Evolutionary conservation across 2,329 filamentous ascomycete species (phyloP).

Genomic region (Phialophora macrospora): DNA sequence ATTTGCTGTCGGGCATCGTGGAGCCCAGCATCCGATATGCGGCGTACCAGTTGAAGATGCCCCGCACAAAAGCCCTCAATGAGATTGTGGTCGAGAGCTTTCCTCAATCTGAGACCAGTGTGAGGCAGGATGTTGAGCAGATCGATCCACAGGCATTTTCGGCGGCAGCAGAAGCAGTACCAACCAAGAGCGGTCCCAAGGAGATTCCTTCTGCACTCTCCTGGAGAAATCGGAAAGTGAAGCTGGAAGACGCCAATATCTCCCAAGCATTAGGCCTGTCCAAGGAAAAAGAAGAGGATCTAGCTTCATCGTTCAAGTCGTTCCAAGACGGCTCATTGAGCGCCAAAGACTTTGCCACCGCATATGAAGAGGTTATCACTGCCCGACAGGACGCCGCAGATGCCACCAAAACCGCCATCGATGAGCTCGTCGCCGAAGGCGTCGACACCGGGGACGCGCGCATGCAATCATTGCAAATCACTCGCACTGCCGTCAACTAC

Average conservation of each 20-base stretch:
- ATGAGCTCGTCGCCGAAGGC: conserved; percentile 83
- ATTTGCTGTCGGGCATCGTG: conserved; percentile 81
- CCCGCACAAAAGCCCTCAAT: conserved; percentile 80
- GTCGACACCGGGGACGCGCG: conserved; percentile 80
- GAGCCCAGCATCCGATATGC: conserved; percentile 94
- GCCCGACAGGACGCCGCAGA: conserved; percentile 93
- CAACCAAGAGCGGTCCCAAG: conserved; percentile 52
- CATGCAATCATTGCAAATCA: conserved; percentile 92
- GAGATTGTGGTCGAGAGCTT: conserved; percentile 81
- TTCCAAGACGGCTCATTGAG: conserved; percentile 42
- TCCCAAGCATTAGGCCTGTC: conserved; percentile 80
- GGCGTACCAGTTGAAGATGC: conserved; percentile 87
- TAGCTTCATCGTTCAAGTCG: conserved; percentile 44
- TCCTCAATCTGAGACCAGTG: conserved; percentile 59
- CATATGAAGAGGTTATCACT: conserved; percentile 88
- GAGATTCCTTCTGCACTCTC: conserved; percentile 73
- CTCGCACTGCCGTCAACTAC: conserved; percentile 90
- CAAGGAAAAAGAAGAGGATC: conserved; percentile 57
- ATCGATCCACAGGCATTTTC: conserved; percentile 69
- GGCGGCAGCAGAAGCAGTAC: conserved; percentile 56
- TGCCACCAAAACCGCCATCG: conserved; percentile 88
- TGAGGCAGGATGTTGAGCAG: conserved; percentile 71
- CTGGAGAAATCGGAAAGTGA: conserved; percentile 84
- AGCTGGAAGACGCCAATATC: conserved; percentile 90
- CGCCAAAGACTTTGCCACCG: conserved; percentile 74